Evolutionary conservation across 2,329 filamentous ascomycete genomes (phyloP).

Genomic region (Blastomyces emzantsi): DNA sequence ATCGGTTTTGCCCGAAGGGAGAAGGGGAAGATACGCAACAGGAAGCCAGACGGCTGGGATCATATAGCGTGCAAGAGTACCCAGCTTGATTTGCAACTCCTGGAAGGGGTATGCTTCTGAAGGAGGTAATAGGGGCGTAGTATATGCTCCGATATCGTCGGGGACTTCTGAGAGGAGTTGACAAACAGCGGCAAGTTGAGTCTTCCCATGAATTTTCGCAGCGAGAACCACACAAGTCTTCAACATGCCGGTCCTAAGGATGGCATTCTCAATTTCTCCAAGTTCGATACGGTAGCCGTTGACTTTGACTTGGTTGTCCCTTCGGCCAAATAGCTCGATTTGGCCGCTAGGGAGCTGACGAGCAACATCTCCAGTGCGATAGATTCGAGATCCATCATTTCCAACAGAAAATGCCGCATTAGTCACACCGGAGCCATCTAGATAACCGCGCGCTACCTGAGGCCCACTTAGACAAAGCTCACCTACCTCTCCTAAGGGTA

Average conservation of each 20-base stretch:
- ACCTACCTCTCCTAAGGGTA: conserved; percentile 23
- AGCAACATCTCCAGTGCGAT: conserved; percentile 8
- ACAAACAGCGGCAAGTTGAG: conserved; percentile 1
- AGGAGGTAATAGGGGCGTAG: not conserved
- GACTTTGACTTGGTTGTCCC: conserved; percentile 47
- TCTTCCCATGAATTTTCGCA: not conserved
- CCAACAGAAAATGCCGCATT: conserved; percentile 33
- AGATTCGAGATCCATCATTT: conserved; percentile 48
- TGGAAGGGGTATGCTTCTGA: conserved; percentile 43
- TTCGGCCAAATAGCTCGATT: conserved; percentile 7
- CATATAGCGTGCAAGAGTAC: conserved; percentile 30
- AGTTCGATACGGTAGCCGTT: conserved; percentile 53
- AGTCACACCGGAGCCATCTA: conserved; percentile 23
- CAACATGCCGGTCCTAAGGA: conserved; percentile 32
- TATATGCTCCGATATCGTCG: not conserved
- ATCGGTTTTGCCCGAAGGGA: conserved; percentile 8
- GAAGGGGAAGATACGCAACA: not conserved
- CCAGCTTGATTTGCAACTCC: conserved; percentile 23
- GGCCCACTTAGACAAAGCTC: conserved; percentile 25
- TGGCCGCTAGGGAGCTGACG: not conserved
- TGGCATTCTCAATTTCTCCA: conserved; percentile 50
- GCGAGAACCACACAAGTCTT: not conserved
- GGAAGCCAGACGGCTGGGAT: conserved; percentile 4
- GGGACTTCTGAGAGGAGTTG: not conserved
- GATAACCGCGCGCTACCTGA: conserved; percentile 24